Evolutionary conservation across 2,329 filamentous ascomycete species (phyloP).

Genomic region (Mariannaea sp.): DNA sequence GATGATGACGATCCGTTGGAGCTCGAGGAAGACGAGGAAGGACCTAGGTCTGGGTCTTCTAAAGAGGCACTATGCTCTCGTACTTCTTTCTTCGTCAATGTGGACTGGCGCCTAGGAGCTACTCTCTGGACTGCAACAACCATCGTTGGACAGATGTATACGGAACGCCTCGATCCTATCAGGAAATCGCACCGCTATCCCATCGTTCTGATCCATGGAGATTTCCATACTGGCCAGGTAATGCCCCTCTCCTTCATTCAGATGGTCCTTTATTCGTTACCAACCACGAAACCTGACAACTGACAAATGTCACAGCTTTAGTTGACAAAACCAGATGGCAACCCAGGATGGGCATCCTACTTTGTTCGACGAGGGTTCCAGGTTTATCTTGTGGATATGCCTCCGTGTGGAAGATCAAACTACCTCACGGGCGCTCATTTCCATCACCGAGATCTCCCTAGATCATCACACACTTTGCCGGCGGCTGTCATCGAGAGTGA

Average conservation of each 20-base stretch:
- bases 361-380: conserved; percentile 49
- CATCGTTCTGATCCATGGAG: conserved; percentile 45
- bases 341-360: conserved; percentile 51
- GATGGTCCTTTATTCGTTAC: neutral
- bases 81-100: conserved; percentile 36
- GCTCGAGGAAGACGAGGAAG: neutral
- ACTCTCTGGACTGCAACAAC: conserved; percentile 18
- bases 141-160: conserved; percentile 42
- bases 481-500: conserved; percentile 36
- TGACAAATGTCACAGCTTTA: conserved; percentile 39
- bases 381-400: conserved; percentile 51
- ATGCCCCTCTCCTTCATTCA: too few species aligned
- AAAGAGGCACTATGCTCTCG: conserved; percentile 25
- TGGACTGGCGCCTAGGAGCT: conserved; percentile 28
- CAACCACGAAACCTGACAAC: neutral
- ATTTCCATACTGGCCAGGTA: conserved; percentile 44
- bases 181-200: conserved; percentile 27
- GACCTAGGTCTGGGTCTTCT: neutral
- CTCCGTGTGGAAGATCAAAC: conserved; percentile 46
- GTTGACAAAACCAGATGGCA: conserved; percentile 53
- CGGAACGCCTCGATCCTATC: conserved; percentile 40
- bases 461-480: conserved; percentile 23
- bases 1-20: neutral
- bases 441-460: conserved; percentile 29
- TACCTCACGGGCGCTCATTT: conserved; percentile 29